Conservation (phyloP, 768 basidiomycete species). For the Tremella fuciformis region DNA sequence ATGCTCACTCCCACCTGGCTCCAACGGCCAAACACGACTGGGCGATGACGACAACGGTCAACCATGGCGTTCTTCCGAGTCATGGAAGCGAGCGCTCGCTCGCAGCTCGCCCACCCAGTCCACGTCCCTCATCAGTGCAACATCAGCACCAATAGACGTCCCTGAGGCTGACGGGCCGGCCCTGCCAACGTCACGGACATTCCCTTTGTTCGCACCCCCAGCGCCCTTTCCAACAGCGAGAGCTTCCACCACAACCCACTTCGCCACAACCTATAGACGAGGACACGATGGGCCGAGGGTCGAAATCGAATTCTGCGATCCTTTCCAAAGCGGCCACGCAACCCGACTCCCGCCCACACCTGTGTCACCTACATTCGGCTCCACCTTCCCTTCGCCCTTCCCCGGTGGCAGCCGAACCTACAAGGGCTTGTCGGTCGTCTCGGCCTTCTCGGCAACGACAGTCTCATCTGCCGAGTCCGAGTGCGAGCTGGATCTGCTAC, state of each 20-base stretch:
- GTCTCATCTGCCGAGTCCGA: too few species aligned
- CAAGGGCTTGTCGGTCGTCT: too few species aligned
- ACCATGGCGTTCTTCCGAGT: constrained; percentile 2
- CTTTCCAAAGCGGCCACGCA: too few species aligned
- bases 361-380: background rate
- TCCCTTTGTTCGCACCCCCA: background rate
- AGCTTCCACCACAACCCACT: background rate
- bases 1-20: background rate
- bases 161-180: background rate
- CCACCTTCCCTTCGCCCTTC: background rate
- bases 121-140: background rate
- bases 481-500: too few species aligned
- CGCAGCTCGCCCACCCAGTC: background rate
- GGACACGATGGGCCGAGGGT: too few species aligned
- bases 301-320: too few species aligned
- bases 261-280: too few species aligned
- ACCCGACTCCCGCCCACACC: too few species aligned
- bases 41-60: background rate
- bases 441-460: too few species aligned
- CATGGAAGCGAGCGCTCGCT: background rate
- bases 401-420: too few species aligned
- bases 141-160: too few species aligned
- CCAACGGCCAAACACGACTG: background rate
- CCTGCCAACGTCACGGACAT: background rate
- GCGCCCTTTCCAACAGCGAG: background rate